Evolutionary conservation across 768 basidiomycete genomes (phyloP).

Genomic region (Phanerochaete carnosa): DNA sequence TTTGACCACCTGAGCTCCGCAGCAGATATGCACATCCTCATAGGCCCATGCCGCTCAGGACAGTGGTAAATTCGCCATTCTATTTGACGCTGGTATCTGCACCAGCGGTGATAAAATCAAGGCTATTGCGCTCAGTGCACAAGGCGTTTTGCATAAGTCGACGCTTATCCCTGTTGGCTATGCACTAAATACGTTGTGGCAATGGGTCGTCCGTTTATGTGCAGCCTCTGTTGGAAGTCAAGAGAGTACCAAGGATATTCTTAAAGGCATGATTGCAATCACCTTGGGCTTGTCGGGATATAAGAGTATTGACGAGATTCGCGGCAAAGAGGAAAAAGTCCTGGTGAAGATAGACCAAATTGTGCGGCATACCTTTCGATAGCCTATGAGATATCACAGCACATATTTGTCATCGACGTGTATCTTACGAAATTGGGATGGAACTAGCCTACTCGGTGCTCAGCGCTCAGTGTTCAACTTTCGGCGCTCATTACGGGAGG

Average conservation of each 20-base stretch:
- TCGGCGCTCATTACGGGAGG: background rate
- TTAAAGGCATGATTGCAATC: conserved; percentile 59
- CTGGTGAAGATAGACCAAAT: conserved; percentile 33
- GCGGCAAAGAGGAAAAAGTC: conserved; percentile 53
- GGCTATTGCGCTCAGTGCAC: conserved; percentile 83
- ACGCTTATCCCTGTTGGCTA: background rate
- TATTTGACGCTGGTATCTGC: conserved; percentile 82
- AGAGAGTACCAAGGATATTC: conserved; percentile 71
- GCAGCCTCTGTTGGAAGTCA: conserved; percentile 73
- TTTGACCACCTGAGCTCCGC: conserved; percentile 69
- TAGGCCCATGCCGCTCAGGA: conserved; percentile 55
- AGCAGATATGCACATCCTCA: conserved; percentile 60
- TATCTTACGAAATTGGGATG: background rate
- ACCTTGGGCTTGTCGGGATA: conserved; percentile 64
- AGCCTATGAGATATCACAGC: background rate
- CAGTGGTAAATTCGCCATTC: conserved; percentile 58
- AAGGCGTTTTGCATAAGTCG: conserved; percentile 68
- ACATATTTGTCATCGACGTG: background rate
- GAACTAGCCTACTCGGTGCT: background rate
- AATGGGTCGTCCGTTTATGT: conserved; percentile 78
- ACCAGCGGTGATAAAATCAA: conserved; percentile 83
- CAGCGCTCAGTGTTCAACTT: background rate
- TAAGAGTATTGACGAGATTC: conserved; percentile 54
- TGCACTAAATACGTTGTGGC: background rate
- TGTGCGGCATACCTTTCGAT: background rate